A percentile compares a stretch with the other conserved stretches of the same genome.
These are phyloP conservation scores for Zea mays DNA, from an alignment of 176 grass and related monocot genomes.

Conservation along the genomic window DNA sequence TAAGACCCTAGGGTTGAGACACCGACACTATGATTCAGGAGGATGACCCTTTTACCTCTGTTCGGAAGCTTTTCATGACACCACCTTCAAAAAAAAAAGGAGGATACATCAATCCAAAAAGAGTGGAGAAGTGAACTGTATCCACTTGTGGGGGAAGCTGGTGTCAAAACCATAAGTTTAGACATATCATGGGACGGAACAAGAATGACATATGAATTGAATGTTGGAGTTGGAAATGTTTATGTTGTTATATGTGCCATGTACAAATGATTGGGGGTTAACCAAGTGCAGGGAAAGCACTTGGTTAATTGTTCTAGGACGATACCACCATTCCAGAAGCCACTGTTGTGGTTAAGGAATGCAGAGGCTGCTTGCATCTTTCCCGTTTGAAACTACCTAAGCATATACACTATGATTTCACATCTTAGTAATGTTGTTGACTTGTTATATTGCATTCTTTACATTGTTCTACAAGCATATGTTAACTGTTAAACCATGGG, in stretches of 20 bases:
- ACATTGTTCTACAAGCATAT: conserved; percentile 8
- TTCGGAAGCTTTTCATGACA: conserved; percentile 78
- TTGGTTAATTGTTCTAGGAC: not conserved
- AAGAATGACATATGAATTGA: not conserved
- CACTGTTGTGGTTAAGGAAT: conserved; percentile 2
- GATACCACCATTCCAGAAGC: not conserved
- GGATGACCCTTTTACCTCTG: conserved; percentile 77
- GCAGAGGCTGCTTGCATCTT: not conserved
- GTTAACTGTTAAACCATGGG: conserved; percentile 9
- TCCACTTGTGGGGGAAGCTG: conserved; percentile 1
- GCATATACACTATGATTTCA: conserved; percentile 24
- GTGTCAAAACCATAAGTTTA: not conserved
- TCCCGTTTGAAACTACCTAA: not conserved
- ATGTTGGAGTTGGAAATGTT: conserved; percentile 14
- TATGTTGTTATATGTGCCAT: not conserved
- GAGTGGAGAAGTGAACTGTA: conserved; percentile 29
- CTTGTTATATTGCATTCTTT: conserved; percentile 2
- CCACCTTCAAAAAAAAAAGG: conserved; percentile 56
- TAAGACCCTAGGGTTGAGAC: too few relatives aligned
- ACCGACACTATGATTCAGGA: conserved; percentile 43
- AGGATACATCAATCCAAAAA: conserved; percentile 43
- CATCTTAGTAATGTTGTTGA: conserved; percentile 34
- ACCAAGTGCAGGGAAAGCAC: not conserved
- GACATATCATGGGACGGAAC: not conserved
- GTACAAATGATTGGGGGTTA: not conserved